Conservation (phyloP, 495 filamentous ascomycete species). For the Aspergillus haitiensis region DNA sequence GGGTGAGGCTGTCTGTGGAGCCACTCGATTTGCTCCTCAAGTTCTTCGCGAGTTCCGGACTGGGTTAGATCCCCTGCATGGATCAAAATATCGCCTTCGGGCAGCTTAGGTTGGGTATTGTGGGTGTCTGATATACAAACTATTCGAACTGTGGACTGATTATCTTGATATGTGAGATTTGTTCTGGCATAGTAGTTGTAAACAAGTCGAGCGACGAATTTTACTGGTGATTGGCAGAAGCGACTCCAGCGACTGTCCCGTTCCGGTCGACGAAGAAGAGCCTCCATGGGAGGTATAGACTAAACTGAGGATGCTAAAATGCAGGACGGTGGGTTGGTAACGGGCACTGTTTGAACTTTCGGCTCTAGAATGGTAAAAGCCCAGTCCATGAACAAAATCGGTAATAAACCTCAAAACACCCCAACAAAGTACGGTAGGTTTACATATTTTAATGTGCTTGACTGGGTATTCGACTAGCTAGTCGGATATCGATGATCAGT, state of each 20-base stretch:
- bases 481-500: no score
- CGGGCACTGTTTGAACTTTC: no score
- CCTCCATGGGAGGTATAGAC: neutral
- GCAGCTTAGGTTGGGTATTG: conserved; percentile 55
- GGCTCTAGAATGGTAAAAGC: no score
- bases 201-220: neutral
- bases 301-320: no score
- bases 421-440: no score
- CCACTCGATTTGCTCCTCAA: conserved; percentile 68
- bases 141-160: conserved; percentile 50
- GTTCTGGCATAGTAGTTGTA: conserved; percentile 5
- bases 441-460: no score
- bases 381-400: no score
- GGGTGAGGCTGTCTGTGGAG: conserved; percentile 57
- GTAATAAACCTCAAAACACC: no score
- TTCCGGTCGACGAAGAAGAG: conserved; percentile 12
- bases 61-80: conserved; percentile 75
- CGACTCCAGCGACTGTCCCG: conserved; percentile 1
- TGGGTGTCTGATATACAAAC: conserved; percentile 82
- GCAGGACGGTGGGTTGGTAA: no score
- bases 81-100: conserved; percentile 70
- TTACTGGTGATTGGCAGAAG: conserved; percentile 4
- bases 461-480: no score
- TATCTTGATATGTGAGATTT: neutral
- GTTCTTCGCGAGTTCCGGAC: conserved; percentile 55